Evolutionary conservation across 257 asterid species (phyloP), one percentile per base, ranked within the genome.

Genomic region (Penstemon barbatus): DNA sequence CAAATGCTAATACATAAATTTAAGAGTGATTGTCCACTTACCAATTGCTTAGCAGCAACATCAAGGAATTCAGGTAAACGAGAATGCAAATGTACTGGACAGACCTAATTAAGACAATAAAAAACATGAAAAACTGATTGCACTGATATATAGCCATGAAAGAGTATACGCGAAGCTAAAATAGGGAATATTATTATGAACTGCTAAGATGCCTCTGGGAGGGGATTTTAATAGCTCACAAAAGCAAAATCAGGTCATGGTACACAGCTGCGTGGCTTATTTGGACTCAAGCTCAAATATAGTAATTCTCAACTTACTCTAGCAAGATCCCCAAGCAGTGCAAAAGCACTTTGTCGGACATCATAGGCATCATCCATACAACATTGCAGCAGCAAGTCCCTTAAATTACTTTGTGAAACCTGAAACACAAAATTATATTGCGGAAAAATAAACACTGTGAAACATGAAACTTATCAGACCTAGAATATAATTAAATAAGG

Each of bases 261-360:
- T 1, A 46, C 11, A 10, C 15, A 4, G 18, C 38, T 55, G 44
- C 38, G 9, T 76, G 13, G 53, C 48, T 19, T 37, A 65, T 12
- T 46, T 69, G 45, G 18, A 48, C 37, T 25, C 11, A 62, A 41
- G 55, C 50, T 42, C 53, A 67, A 72, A 48, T 9, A 15, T 51
- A 44, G 39, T 57, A 60, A 74, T 41, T 54, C 65, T 75, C 74
- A 61, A 76, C 94, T 75, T 77, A 94, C 99, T 74, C 96, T 88
- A 66, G 99, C 91, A 79, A 94, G 93, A 72, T 94, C 99, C 8
- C 99, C 99, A 68, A 94, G 91, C 85, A 94, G 85, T 5, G 99
- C 99, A 83, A 94, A 94, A 56, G 97, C 97, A 83, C 99, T 94
- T 79, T 94, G 99, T 54, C 96, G 87, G 73, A 94, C 83, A 69